Evolutionary conservation across 768 basidiomycete genomes (phyloP), one percentile per base, ranked within the genome.

Genomic region (Fomitopsis pulvina): DNA sequence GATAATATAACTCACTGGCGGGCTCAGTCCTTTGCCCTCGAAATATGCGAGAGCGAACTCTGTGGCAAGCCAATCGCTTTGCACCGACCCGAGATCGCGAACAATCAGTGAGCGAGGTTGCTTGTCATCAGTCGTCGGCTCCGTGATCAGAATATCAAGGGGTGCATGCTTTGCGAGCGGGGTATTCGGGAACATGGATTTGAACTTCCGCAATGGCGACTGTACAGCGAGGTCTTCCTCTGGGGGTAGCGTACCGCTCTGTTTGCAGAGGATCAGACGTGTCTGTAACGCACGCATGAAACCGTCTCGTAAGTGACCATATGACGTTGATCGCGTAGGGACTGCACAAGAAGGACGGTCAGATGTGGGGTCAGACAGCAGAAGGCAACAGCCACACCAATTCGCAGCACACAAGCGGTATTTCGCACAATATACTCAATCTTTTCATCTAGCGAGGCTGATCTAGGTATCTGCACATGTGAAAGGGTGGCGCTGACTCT

Each of bases 261-360:
- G 73, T 41, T 73, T 73, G 41, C 70, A 75, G 9, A 75, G 62
- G 22, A 72, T 67, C 51, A 89, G 68, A 18, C 87, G 79, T 2
- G 72, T 68, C 55, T 81, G 79, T 41, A 93, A 65, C 14, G 87
- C 77, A 39, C 90, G 78, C 64, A 91, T 73, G 56, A 92, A 92
- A 2, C 85, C 90, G 60, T 92, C 90, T 20, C 90, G 79, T 25
- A 92, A 71, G 59, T 93, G 90, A 14, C 79, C 77, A 61, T 82
- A 90, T 6, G 80, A 83, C 0, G 90, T 92, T 29, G 74, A 75
- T 9, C 90, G 77, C 2, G 85, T 87, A 2, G 89, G 90, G n/a
- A 92, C 89, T 90, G 47, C 10, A 6, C 16, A 37, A 16, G 2
- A 8, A 6, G 34, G 41, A 21, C 39, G 21, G 32, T 48, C 18